These are phyloP conservation scores for Ganoderma resinaceum DNA, from an alignment of 1,284 basidiomycete genomes.

Conservation along the genomic window DNA sequence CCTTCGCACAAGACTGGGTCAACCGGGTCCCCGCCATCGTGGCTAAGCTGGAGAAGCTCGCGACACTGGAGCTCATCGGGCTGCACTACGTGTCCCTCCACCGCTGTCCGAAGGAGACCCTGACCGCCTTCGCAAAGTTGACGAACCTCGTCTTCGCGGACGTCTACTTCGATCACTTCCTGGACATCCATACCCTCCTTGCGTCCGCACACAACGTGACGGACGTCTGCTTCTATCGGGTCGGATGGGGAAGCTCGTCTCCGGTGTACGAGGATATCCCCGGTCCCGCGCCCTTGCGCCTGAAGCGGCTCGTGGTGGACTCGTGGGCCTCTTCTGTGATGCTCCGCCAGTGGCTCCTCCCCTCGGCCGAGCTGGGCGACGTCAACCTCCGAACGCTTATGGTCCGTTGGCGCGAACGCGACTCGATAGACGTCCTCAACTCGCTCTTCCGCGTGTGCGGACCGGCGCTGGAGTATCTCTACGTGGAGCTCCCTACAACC, in stretches of 20 bases:
- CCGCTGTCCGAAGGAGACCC: conserved; percentile 16
- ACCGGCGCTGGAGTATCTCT: conserved; percentile 24
- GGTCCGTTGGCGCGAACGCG: conserved; percentile 30
- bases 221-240: conserved; percentile 27
- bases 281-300: conserved; percentile 5
- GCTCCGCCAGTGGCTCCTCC: conserved; percentile 28
- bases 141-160: conserved; percentile 28
- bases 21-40: conserved; percentile 24
- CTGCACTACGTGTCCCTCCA: conserved; percentile 30
- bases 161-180: conserved; percentile 31
- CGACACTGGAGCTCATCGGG: conserved; percentile 27
- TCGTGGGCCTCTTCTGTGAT: conserved; percentile 28
- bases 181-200: conserved; percentile 28
- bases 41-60: conserved; percentile 20
- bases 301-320: conserved; percentile 28
- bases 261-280: conserved; percentile 10
- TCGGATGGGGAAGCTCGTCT: conserved; percentile 26
- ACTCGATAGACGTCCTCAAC: conserved; percentile 25
- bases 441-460: conserved; percentile 27
- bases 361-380: conserved; percentile 17
- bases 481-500: conserved; percentile 28
- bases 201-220: conserved; percentile 20
- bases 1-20: conserved; percentile 29
- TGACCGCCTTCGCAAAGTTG: conserved; percentile 22
- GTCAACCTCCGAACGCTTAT: conserved; percentile 24